A percentile compares a stretch with the other conserved stretches of the same genome.
Conservation (phyloP, 78 protist species). For the Planoprotostelium fungivorum region DNA sequence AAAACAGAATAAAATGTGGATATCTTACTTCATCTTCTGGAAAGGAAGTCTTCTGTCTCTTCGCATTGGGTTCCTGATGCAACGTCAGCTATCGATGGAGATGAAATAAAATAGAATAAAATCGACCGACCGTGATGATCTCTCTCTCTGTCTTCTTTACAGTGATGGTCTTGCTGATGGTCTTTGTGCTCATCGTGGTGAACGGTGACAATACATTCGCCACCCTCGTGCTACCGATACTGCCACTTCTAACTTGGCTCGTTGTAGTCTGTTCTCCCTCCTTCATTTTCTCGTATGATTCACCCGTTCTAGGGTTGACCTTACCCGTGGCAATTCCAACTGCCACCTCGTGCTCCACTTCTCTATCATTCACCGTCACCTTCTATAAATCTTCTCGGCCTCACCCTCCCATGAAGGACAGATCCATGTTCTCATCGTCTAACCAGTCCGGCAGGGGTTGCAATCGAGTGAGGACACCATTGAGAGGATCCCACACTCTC, state of each 20-base stretch:
- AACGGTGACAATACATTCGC: neutral
- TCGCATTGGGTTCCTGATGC: neutral
- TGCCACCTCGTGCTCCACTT: neutral
- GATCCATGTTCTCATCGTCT: neutral
- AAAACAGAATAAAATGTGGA: too few species aligned
- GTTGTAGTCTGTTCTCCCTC: neutral
- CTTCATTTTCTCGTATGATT: neutral
- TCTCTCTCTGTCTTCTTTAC: neutral
- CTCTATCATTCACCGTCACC: neutral
- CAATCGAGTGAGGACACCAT: neutral
- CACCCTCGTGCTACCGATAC: neutral
- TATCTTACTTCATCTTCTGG: neutral
- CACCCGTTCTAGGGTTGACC: neutral
- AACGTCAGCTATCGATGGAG: neutral
- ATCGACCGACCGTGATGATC: too few species aligned
- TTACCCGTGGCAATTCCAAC: neutral
- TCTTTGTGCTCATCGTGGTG: neutral
- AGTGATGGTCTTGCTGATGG: neutral
- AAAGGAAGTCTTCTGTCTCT: neutral
- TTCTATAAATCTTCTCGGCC: neutral
- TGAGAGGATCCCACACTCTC: conserved; percentile 62
- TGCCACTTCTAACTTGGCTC: neutral
- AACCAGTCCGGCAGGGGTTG: neutral
- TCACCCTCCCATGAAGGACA: neutral
- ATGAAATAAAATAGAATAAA: neutral